Evolutionary conservation across 768 basidiomycete species (phyloP), one percentile per base, ranked within the genome.

Genomic region (Podaxis mareebaensis): DNA sequence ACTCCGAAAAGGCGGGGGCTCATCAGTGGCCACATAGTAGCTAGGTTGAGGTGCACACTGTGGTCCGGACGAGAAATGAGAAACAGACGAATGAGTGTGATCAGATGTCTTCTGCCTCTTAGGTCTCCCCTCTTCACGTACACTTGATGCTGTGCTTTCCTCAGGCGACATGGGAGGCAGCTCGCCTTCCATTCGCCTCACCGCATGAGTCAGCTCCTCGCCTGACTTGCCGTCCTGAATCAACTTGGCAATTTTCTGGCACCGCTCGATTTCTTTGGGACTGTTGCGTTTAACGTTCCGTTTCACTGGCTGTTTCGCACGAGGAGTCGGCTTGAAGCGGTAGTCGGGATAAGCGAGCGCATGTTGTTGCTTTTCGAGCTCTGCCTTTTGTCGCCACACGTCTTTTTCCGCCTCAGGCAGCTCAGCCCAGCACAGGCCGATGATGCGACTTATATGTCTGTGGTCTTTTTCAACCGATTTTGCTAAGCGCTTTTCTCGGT

Each of bases 361-460:
- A 65, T 88, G 87, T 39, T 80, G 77, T 3, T 73, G 61, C 68
- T 87, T 86, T 69, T 84, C 86, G 12, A 77, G 70, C 22, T 81
- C 78, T 2, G 87, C 85, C 70, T 76, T 81, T 64, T 74, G 71
- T 30, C 78, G 77, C 81, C 81, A 88, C n/a, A 77, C 66, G 52
- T 76, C 72, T 68, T 85, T 86, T 56, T 85, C 82, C 1, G 72
- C 65, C 22, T 82, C 81, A 1, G 84, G 71, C 63, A 88, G 75
- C 46, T 75, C 75, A 61, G 82, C 81, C 87, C 87, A 88, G 69
- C 79, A 80, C 42, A 80, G 76, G 0, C 79, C 86, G 39, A 83
- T 77, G 69, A 84, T 83, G 61, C 83, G 80, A 52, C 84, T 85
- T 68, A 87, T 84, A 63, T 84, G 81, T 33, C 85, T 76, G 68